Conservation (phyloP, 177 flowering plant genomes). For the Vitis hybrid region DNA sequence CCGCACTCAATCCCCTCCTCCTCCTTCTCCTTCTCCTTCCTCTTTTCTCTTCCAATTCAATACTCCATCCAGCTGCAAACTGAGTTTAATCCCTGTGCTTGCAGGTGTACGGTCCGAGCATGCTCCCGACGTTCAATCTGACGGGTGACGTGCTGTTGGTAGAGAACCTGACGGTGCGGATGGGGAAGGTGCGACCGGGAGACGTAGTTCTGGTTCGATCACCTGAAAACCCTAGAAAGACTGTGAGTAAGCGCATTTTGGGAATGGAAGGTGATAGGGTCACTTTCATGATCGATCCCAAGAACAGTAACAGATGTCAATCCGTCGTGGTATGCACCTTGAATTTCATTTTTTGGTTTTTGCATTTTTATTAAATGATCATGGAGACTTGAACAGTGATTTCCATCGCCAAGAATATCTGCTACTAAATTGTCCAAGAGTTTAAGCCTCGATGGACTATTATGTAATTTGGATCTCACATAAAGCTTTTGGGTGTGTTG, state of each 20-base stretch:
- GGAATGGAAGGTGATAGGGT: conserved; percentile 62
- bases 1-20: conserved; percentile 1
- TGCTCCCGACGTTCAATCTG: conserved; percentile 64
- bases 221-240: conserved; percentile 46
- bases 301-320: conserved; percentile 6
- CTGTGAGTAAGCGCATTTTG: conserved; percentile 49
- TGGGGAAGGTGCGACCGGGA: conserved; percentile 49
- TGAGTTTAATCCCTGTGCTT: not conserved
- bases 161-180: conserved; percentile 47
- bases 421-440: too few species aligned
- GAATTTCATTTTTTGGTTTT: not conserved
- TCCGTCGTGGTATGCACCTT: conserved; percentile 34
- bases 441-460: too few species aligned
- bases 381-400: not conserved
- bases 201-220: conserved; percentile 59
- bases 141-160: conserved; percentile 52
- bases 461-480: too few species aligned
- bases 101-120: conserved; percentile 68
- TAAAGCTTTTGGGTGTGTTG: too few species aligned
- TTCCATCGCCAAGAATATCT: too few species aligned
- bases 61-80: too few species aligned
- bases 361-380: not conserved
- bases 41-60: not conserved
- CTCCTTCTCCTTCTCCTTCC: not conserved
- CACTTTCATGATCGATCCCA: conserved; percentile 39